Conservation (phyloP, 2,329 filamentous ascomycete species). For the Pyricularia sp. region DNA sequence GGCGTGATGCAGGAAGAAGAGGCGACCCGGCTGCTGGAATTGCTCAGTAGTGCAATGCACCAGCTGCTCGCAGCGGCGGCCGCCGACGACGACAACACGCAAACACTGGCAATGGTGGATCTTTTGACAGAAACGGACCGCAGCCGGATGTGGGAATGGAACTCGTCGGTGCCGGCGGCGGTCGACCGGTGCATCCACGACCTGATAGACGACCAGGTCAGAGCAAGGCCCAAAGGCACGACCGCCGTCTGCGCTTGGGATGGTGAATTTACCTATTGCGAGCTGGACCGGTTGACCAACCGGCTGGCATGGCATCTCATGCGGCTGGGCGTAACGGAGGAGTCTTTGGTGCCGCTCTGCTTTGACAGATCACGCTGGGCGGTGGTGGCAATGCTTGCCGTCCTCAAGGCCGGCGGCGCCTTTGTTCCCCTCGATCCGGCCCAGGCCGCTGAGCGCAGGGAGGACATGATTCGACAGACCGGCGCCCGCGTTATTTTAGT, state of each 20-base stretch:
- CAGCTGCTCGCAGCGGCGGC: neutral
- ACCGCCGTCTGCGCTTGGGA: conserved; percentile 21
- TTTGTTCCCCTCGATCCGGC: conserved; percentile 13
- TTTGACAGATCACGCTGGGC: conserved; percentile 15
- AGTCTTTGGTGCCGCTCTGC: conserved; percentile 11
- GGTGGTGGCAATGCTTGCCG: conserved; percentile 13
- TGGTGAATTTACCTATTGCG: conserved; percentile 12
- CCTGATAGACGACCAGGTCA: neutral
- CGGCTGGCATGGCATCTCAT: conserved; percentile 11
- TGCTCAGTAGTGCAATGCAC: too few species aligned
- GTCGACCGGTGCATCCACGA: conserved; percentile 4
- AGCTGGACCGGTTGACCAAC: conserved; percentile 9
- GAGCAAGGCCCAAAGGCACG: conserved; percentile 14
- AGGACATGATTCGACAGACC: conserved; percentile 4
- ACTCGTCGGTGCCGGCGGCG: neutral
- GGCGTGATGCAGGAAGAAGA: neutral
- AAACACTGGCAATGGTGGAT: neutral
- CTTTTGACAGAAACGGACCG: neutral
- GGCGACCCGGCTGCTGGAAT: neutral
- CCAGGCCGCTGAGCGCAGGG: conserved; percentile 10
- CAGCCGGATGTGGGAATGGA: neutral
- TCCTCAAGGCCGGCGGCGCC: conserved; percentile 17
- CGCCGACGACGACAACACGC: neutral
- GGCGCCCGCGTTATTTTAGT: neutral
- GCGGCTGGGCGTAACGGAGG: conserved; percentile 10